A percentile compares a stretch with the other conserved stretches of the same genome.
These are phyloP conservation scores for Aspergillus neotritici DNA, from an alignment of 2,329 filamentous ascomycete genomes.

Conservation along the genomic window DNA sequence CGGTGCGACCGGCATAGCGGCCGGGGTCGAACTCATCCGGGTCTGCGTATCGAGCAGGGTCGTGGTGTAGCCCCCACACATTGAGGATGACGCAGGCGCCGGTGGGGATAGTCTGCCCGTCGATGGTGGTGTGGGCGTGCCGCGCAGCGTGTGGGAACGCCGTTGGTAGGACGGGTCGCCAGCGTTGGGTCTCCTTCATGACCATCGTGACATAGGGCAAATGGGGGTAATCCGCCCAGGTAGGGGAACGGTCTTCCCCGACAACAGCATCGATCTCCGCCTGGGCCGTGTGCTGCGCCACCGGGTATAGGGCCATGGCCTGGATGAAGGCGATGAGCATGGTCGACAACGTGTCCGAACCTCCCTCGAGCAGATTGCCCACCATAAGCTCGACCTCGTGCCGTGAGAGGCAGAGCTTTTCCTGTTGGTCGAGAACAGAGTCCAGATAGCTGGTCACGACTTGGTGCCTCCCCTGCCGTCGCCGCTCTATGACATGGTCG, in stretches of 20 bases:
- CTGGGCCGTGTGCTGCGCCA: slow-evolving; percentile 43
- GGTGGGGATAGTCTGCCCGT: slow-evolving; percentile 45
- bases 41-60: slow-evolving; percentile 37
- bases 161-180: slow-evolving; percentile 51
- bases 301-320: slow-evolving; percentile 48
- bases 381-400: slow-evolving; percentile 40
- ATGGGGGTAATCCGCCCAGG: slow-evolving; percentile 43
- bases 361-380: slow-evolving; percentile 38
- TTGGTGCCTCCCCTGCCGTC: slow-evolving; percentile 20
- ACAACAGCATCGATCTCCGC: slow-evolving; percentile 48
- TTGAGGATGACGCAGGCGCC: slow-evolving; percentile 42
- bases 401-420: slow-evolving; percentile 27
- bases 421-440: slow-evolving; percentile 37
- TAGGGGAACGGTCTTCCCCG: slow-evolving; percentile 44
- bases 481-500: slow-evolving; percentile 32
- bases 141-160: slow-evolving; percentile 46
- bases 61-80: slow-evolving; percentile 44
- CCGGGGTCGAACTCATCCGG: slow-evolving; percentile 30
- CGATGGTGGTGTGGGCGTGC: slow-evolving; percentile 36
- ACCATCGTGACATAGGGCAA: slow-evolving; percentile 52
- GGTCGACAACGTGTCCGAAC: slow-evolving; percentile 42
- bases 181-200: slow-evolving; percentile 54
- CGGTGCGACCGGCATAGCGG: slow-evolving; percentile 18
- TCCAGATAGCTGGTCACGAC: slow-evolving; percentile 40
- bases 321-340: slow-evolving; percentile 42